Conservation (phyloP, 2,329 filamentous ascomycete species). For the Colletotrichum spaethianum region DNA sequence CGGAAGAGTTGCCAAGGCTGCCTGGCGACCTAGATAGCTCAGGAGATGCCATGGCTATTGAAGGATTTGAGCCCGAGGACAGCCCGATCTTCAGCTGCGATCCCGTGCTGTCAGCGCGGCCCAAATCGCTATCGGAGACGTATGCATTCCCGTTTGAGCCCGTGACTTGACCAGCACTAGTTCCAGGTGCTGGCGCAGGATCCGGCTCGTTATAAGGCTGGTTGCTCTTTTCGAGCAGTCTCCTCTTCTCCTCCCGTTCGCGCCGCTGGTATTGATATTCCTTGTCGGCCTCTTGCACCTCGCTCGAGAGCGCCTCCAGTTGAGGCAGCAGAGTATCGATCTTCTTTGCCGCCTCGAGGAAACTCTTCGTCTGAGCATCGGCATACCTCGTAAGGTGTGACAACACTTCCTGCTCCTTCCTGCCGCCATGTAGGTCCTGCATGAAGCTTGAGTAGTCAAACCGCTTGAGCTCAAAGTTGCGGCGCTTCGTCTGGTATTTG, state of each 20-base stretch:
- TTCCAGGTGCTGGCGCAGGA: slow-evolving; percentile 59
- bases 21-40: slow-evolving; percentile 72
- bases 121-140: slow-evolving; percentile 77
- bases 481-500: slow-evolving; percentile 94
- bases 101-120: slow-evolving; percentile 80
- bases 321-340: slow-evolving; percentile 90
- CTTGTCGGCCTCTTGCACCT: slow-evolving; percentile 95
- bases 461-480: slow-evolving; percentile 95
- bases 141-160: slow-evolving; percentile 63
- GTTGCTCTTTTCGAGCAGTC: slow-evolving; percentile 90
- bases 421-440: slow-evolving; percentile 98
- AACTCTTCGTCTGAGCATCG: slow-evolving; percentile 87
- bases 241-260: slow-evolving; percentile 95
- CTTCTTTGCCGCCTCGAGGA: slow-evolving; percentile 86
- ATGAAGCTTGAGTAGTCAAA: slow-evolving; percentile 99
- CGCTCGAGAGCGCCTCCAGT: slow-evolving; percentile 86
- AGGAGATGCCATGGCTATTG: slow-evolving; percentile 47
- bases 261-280: slow-evolving; percentile 95
- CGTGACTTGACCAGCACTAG: slow-evolving; percentile 48
- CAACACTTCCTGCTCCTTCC: slow-evolving; percentile 96
- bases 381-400: slow-evolving; percentile 96
- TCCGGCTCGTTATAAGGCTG: slow-evolving; percentile 81
- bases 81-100: slow-evolving; percentile 73
- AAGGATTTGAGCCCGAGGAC: slow-evolving; percentile 58
- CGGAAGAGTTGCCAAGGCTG: slow-evolving; percentile 60